Base-by-base conservation (phyloP, 2,329 filamentous ascomycete species). In the Celoporthe dispersa region DNA sequence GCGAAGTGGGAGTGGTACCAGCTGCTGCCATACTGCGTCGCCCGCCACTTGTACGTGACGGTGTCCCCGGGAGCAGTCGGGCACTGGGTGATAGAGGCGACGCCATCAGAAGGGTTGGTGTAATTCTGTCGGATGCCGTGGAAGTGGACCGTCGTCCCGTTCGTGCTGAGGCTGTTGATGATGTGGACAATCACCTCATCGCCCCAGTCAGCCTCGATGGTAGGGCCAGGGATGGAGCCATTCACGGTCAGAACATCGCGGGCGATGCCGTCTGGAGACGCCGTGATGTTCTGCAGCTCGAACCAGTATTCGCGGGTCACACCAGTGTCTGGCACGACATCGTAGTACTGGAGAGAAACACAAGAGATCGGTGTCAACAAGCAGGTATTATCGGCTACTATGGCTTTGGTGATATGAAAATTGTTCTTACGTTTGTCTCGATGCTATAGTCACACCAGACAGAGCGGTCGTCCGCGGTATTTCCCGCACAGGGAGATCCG, bases 1-100 rank as follows among this genome's bases (percentile, higher is more conserved):
- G 81, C 80, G 73, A 86, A 87, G 75, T 90, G 88, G 1, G 85
- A 87, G 75, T 91, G 88, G 66, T 90, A 90, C 86, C 86, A 89
- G 3, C 80, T 81, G 0, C 84, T 80, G 12, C 88, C 85, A 76
- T 88, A 85, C 72, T 84, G 80, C 0, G 83, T 85, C 9, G 84
- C 86, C 60, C 82, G 81, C 79, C 86, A 90, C 6, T 78, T 84
- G 77, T 91, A 91, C 1, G 85, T 88, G 55, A 83, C 82, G 1
- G 81, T 80, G 5, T 83, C 74, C 0, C 85, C 86, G 0, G 86
- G 85, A 0, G 86, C 80, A 31, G 83, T 79, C 0, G 85, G 85
- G 67, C 84, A 86, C 72, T 86, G 81, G 0, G 81, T 85, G 25
- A 85, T 77, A 11, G 39, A 44, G 5, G 7, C 2, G n/a, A 64